Conservation (phyloP, 441 rosid species). For the Breynia disticha region DNA sequence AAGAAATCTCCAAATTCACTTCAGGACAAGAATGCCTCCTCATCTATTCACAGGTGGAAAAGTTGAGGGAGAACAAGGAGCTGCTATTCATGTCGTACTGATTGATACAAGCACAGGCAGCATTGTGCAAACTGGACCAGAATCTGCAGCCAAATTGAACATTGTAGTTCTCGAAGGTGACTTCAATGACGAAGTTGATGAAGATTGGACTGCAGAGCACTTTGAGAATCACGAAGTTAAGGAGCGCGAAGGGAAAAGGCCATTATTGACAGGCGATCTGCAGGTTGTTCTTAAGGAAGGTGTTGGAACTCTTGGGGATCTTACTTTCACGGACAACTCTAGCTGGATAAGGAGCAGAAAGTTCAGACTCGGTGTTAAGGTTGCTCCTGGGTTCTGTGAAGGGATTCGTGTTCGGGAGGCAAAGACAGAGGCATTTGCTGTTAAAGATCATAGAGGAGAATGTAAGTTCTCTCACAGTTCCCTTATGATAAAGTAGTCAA, state of each 20-base stretch:
- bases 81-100: conserved; percentile 77
- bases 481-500: neutral
- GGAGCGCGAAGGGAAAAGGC: conserved; percentile 95
- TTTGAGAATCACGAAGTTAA: conserved; percentile 79
- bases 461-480: conserved; percentile 30
- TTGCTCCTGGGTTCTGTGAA: conserved; percentile 58
- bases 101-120: conserved; percentile 47
- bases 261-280: conserved; percentile 81
- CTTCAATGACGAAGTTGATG: conserved; percentile 67
- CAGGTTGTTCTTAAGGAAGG: conserved; percentile 82
- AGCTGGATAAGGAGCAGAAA: conserved; percentile 99
- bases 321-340: conserved; percentile 91
- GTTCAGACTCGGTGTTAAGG: conserved; percentile 88
- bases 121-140: conserved; percentile 65
- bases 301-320: conserved; percentile 95
- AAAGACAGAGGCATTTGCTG: conserved; percentile 93
- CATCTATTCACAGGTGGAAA: conserved; percentile 95
- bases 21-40: conserved; percentile 83
- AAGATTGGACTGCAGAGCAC: conserved; percentile 74
- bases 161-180: conserved; percentile 92
- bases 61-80: conserved; percentile 97
- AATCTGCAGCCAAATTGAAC: conserved; percentile 63
- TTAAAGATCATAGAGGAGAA: conserved; percentile 98
- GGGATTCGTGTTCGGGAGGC: conserved; percentile 73
- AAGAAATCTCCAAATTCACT: conserved; percentile 64